Percentiles rank a stretch among this genome's conserved stretches.
Evolutionary conservation across 2,329 filamentous ascomycete genomes (phyloP).

Genomic region (Ilyonectria mors-panacis): DNA sequence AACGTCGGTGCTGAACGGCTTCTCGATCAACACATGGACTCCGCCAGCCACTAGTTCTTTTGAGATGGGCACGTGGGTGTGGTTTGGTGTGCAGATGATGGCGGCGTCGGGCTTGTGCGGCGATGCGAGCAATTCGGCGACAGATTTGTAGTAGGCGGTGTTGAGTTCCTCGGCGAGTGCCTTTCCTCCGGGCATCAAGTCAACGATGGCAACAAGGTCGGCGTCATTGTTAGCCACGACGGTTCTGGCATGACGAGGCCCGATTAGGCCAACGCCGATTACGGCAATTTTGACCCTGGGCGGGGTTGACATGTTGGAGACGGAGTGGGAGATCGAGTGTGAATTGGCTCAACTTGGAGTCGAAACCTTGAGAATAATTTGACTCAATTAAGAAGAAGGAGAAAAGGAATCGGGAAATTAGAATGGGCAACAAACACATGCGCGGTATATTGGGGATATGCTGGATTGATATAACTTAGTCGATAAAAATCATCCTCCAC

Average conservation of each 20-base stretch:
- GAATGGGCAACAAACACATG: neutral
- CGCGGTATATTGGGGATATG: neutral
- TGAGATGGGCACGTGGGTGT: slow-evolving; percentile 67
- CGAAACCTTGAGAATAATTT: neutral
- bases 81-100: slow-evolving; percentile 72
- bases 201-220: slow-evolving; percentile 50
- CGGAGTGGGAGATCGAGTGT: neutral
- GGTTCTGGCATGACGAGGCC: slow-evolving; percentile 50
- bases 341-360: neutral
- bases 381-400: neutral
- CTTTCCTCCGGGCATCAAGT: slow-evolving; percentile 43
- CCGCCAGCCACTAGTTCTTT: slow-evolving; percentile 62
- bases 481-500: neutral
- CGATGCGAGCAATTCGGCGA: slow-evolving; percentile 60
- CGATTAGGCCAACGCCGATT: slow-evolving; percentile 50
- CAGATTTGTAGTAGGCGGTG: slow-evolving; percentile 46
- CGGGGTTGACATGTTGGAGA: slow-evolving; percentile 27
- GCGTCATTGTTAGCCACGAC: slow-evolving; percentile 41
- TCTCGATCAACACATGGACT: slow-evolving; percentile 71
- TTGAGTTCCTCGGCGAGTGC: slow-evolving; percentile 42
- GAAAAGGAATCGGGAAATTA: neutral
- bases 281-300: slow-evolving; percentile 43
- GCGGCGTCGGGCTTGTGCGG: slow-evolving; percentile 64
- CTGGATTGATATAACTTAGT: no score
- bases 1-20: slow-evolving; percentile 65